Percentiles rank a stretch among this genome's conserved stretches.
Evolutionary conservation across 805 yeast genomes (phyloP).

Genomic region (Metschnikowia corniflorae): DNA sequence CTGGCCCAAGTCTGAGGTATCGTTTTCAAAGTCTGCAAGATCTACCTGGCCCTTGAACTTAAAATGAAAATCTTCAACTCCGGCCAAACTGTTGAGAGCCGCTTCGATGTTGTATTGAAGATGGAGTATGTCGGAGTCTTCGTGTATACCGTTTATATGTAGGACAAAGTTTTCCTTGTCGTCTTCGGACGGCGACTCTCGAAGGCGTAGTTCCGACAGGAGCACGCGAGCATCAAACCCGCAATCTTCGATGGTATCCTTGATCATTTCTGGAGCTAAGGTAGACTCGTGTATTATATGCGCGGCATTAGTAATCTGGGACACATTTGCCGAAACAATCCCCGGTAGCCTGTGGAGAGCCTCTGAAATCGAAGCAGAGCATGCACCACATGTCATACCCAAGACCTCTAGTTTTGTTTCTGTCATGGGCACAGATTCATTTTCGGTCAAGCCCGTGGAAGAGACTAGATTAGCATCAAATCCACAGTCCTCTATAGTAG

Average conservation of each 20-base stretch:
- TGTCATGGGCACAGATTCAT: not conserved
- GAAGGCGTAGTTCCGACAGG: constrained; percentile 6
- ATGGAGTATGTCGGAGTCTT: constrained; percentile 23
- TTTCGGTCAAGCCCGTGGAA: not conserved
- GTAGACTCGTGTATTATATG: constrained; percentile 44
- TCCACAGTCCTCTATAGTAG: constrained; percentile 31
- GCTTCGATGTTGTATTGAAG: constrained; percentile 43
- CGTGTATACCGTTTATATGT: constrained; percentile 32
- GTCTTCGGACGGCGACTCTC: constrained; percentile 1
- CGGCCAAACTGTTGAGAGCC: constrained; percentile 28
- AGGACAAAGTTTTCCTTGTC: constrained; percentile 28
- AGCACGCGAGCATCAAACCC: constrained; percentile 31
- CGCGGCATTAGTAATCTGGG: constrained; percentile 76
- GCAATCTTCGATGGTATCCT: constrained; percentile 60
- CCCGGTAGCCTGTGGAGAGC: constrained; percentile 50
- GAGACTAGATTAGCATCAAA: constrained; percentile 21
- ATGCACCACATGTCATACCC: constrained; percentile 94
- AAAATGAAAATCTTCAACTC: constrained; percentile 25
- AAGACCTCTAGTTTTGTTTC: constrained; percentile 34
- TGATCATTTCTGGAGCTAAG: constrained; percentile 35
- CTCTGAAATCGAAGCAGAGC: constrained; percentile 63
- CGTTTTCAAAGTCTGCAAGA: constrained; percentile 16
- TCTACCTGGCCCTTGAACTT: constrained; percentile 20
- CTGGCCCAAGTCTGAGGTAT: constrained; percentile 10
- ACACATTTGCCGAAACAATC: constrained; percentile 55